A percentile compares a stretch with the other conserved stretches of the same genome.
Evolutionary conservation across 371 early-diverging fungal genomes (phyloP).

Genomic region (Apophysomyces sp.): DNA sequence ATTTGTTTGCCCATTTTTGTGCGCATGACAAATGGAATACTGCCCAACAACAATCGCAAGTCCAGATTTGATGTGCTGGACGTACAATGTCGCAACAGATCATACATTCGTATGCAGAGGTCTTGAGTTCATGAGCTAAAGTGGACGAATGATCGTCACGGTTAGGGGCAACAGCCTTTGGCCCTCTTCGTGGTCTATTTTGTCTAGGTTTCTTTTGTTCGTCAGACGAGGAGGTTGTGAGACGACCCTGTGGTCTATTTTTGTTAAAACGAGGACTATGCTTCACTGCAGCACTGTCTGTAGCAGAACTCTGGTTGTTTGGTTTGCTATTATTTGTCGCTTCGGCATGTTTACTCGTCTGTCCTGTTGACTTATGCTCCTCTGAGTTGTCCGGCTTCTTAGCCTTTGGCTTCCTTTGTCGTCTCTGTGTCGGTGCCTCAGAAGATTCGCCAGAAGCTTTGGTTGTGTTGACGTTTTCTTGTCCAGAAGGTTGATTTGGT

Average conservation of each 20-base stretch:
- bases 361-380: background rate
- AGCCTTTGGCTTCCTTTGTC: slow-evolving; percentile 6
- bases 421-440: background rate
- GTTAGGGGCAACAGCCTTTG: slow-evolving; percentile 12
- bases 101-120: slow-evolving; percentile 89
- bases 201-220: background rate
- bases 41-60: slow-evolving; percentile 86
- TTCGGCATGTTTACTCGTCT: background rate
- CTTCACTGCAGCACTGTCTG: background rate
- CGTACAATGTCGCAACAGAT: slow-evolving; percentile 87
- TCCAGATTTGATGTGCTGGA: slow-evolving; percentile 74
- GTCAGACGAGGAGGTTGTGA: slow-evolving; percentile 23
- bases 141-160: slow-evolving; percentile 58
- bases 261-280: slow-evolving; percentile 19
- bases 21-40: slow-evolving; percentile 86
- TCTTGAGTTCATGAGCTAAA: slow-evolving; percentile 62
- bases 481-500: background rate
- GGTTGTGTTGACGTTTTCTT: background rate
- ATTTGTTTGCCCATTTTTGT: slow-evolving; percentile 72
- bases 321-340: background rate
- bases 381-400: background rate
- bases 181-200: background rate
- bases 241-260: slow-evolving; percentile 37
- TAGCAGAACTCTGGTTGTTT: background rate
- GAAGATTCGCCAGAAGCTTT: background rate